Base-by-base conservation (phyloP, 441 rosid genomes). In the California macrophylla region DNA sequence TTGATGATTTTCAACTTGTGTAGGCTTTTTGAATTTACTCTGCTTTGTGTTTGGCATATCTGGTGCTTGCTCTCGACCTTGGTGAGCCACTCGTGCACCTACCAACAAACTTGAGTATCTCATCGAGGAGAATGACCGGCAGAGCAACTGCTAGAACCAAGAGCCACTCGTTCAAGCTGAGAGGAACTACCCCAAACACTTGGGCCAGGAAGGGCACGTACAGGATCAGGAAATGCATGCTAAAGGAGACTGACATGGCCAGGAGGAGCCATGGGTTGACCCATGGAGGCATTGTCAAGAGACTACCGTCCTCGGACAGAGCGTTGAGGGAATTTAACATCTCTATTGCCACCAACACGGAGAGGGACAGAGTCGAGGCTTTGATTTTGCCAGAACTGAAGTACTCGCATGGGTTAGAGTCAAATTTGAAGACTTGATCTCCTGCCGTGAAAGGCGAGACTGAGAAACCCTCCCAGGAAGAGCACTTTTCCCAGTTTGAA, bases 261-360 rank as follows among this genome's bases (percentile, higher is more conserved):
- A 90, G 68, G 28, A 92, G 90, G n/a, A 92, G 84, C 85, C 85
- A 90, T 1, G 89, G 98, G 78, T 92, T 92, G 21, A 90, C 96
- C 98, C 98, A 93, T 1, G 97, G 98, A 0, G 97, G 98, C 98
- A 93, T 93, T 0, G 85, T 81, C 66, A 87, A 36, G 4, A 90
- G 79, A 76, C 97, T 90, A 0, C 86, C 81, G 65, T 93, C 97
- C 80, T 93, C 98, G 0, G 97, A 93, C 20, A 93, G 88, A 28
- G 98, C 98, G 40, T 93, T 93, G 2, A 93, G 83, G 20, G 98
- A 93, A 67, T 93, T 93, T 85, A 93, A 91, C 98, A 93, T 93
- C 82, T 93, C 98, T 12, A 93, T 93, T 24, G 97, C 86, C 36
- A 93, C 98, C 85, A 93, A 74, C 6, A 93, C 97, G 0, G 98